Conservation (phyloP, 106 monocot genomes). For the Phalaenopsis aphrodite region DNA sequence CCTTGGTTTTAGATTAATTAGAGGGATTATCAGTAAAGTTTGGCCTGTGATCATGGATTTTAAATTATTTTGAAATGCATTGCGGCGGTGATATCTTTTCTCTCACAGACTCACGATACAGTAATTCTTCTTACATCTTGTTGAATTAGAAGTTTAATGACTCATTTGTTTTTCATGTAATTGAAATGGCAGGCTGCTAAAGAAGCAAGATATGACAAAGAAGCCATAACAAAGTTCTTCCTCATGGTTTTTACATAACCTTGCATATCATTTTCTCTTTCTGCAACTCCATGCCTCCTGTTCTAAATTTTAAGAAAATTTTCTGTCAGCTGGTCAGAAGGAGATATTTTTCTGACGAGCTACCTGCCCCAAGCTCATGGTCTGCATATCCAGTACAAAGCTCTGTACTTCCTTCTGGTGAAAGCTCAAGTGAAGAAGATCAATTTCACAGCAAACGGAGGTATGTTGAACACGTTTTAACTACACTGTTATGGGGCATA, state of each 20-base stretch:
- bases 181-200: constrained; percentile 69
- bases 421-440: constrained; percentile 63
- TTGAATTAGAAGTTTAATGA: background rate
- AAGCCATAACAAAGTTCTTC: constrained; percentile 79
- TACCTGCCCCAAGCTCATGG: constrained; percentile 56
- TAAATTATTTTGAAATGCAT: background rate
- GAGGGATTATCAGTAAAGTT: background rate
- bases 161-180: constrained; percentile 3
- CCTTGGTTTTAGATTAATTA: background rate
- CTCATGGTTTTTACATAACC: constrained; percentile 36
- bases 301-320: background rate
- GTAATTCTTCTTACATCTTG: background rate
- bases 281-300: background rate
- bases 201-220: constrained; percentile 90
- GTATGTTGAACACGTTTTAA: constrained; percentile 12
- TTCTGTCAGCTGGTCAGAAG: constrained; percentile 72
- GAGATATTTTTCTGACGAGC: constrained; percentile 81
- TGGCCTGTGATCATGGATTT: background rate
- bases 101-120: background rate
- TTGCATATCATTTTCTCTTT: background rate
- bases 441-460: constrained; percentile 39
- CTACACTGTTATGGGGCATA: background rate
- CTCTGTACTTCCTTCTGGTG: constrained; percentile 24
- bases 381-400: constrained; percentile 27
- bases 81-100: background rate